Evolutionary conservation across 129 eudicot genomes (phyloP).

Genomic region (Mikania micrantha): DNA sequence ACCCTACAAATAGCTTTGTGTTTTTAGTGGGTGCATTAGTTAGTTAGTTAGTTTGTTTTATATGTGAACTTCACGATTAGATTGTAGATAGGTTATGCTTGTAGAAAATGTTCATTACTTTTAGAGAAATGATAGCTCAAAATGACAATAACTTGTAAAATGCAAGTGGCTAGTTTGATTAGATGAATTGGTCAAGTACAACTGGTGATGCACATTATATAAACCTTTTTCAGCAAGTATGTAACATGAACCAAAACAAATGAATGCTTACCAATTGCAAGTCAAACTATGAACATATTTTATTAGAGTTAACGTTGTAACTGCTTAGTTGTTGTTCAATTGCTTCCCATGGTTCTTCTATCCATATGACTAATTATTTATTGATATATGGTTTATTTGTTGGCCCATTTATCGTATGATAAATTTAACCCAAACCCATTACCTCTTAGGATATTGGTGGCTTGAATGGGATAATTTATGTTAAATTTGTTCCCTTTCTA

Average conservation of each 20-base stretch:
- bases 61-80: neutral
- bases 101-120: neutral
- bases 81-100: neutral
- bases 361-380: neutral
- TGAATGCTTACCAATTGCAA: neutral
- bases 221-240: neutral
- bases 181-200: neutral
- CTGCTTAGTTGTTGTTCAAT: neutral
- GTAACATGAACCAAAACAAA: neutral
- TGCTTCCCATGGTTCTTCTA: neutral
- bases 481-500: neutral
- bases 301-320: neutral
- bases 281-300: neutral
- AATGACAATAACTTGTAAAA: neutral
- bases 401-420: neutral
- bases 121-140: neutral
- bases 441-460: neutral
- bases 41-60: no score
- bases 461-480: neutral
- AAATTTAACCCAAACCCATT: neutral
- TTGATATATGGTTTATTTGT: neutral
- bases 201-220: neutral
- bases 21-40: no score
- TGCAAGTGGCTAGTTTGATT: neutral
- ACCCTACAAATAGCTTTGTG: no score